Evolutionary conservation across 1,284 basidiomycete species (phyloP), one percentile per base, ranked within the genome.

Genomic region (Trametes versicolor): DNA sequence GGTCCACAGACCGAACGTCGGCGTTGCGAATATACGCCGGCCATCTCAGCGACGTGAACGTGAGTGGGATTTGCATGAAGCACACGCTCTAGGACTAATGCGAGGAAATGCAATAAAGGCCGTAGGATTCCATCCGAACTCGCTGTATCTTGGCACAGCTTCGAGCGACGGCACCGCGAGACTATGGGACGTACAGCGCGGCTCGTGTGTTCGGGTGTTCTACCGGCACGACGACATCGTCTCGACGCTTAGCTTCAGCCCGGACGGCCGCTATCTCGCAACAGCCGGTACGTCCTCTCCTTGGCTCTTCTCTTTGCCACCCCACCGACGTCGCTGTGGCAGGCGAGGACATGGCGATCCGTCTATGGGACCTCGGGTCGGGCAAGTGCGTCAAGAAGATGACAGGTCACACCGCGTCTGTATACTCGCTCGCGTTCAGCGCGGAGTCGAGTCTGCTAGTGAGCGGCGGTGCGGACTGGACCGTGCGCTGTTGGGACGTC

Each of bases 121-220:
- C 77, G 87, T 99, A 36, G 87, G 90, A 75, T 99, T 99, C 81
- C 98, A 99, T 78, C 97, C 97, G 0, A 99, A 99, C 76, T 97
- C 96, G 27, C 80, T 99, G 36, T 99, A 99, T 79, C 88, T 99
- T 23, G 97, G 96, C 1, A 99, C 98, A 0, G 98, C 96, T 4
- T 99, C 97, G 0, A 96, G 92, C 70, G 98, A 99, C 77, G 93
- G 94, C 84, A 97, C 97, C 6, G 95, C 96, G 67, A 88, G 98
- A 50, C 79, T 99, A 43, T 99, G 98, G 98, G 98, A 99, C 75
- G 95, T 98, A n/a, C 98, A 99, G 74, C 89, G 92, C 36, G 98
- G 98, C 6, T 86, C 90, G 3, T 98, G 96, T 77, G 90, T 99
- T 4, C 90, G 98, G 12, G 92, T 99, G 23, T 99, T 99, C 79